A percentile compares a stretch with the other conserved stretches of the same genome.
Evolutionary conservation across 73 alveolate species (phyloP).

Genomic region (Paramecium sonneborni): DNA sequence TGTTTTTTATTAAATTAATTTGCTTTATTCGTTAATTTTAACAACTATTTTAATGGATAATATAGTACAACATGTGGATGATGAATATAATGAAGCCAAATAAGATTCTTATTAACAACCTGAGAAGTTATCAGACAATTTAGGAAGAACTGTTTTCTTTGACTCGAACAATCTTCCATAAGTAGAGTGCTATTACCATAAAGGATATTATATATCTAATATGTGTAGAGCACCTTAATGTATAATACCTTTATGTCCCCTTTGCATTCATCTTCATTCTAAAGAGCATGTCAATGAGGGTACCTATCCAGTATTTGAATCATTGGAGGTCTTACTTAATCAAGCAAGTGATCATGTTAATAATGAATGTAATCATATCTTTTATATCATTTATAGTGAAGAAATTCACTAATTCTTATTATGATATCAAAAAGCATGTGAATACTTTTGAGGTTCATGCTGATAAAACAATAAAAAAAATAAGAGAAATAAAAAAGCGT

Average conservation of each 20-base stretch:
- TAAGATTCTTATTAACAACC: not conserved
- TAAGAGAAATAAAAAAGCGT: conserved; percentile 24
- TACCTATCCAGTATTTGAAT: conserved; percentile 19
- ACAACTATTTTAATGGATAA: conserved; percentile 31
- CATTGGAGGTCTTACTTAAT: conserved; percentile 5
- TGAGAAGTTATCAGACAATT: not conserved
- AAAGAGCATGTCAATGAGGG: conserved; percentile 44
- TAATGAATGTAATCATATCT: not conserved
- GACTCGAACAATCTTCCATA: conserved; percentile 6
- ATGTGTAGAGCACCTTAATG: conserved; percentile 51
- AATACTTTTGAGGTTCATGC: conserved; percentile 25
- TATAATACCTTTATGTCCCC: conserved; percentile 47
- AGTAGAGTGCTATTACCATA: conserved; percentile 46
- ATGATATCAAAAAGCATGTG: conserved; percentile 26
- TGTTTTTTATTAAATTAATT: not conserved
- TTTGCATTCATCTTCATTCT: conserved; percentile 45
- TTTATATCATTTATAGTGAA: not conserved
- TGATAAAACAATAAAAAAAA: conserved; percentile 38
- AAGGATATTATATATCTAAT: conserved; percentile 27
- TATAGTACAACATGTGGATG: not conserved
- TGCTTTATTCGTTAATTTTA: conserved; percentile 30
- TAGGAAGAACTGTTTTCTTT: conserved; percentile 3
- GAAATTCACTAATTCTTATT: not conserved
- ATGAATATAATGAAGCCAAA: not conserved
- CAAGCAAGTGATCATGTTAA: not conserved